Evolutionary conservation across 1,139 yeast genomes (phyloP).

Genomic region (Debaryomycetaceae sp.): DNA sequence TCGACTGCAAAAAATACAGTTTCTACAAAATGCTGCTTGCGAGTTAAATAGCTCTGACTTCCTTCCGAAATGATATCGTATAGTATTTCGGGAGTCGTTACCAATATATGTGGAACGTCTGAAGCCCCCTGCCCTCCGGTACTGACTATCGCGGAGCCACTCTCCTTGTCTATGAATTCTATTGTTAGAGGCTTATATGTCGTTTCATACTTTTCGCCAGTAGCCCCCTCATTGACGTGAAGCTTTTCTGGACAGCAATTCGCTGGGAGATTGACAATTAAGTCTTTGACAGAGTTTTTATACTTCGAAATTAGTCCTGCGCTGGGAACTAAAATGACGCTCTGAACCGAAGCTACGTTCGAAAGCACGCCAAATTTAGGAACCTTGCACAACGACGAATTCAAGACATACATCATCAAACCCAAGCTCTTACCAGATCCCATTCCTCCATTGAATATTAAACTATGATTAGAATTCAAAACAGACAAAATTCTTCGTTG

Average conservation of each 20-base stretch:
- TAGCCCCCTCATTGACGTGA: slow-evolving; percentile 2
- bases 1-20: slow-evolving; percentile 21
- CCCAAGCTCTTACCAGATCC: slow-evolving; percentile 26
- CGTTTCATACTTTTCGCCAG: slow-evolving; percentile 6
- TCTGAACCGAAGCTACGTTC: slow-evolving; percentile 12
- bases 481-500: slow-evolving; percentile 21
- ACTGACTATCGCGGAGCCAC: not conserved
- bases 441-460: slow-evolving; percentile 15
- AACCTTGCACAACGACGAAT: slow-evolving; percentile 16
- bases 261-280: slow-evolving; percentile 17
- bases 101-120: slow-evolving; percentile 20
- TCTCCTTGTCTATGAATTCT: slow-evolving; percentile 10
- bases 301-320: slow-evolving; percentile 20
- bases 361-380: slow-evolving; percentile 16
- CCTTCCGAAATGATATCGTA: slow-evolving; percentile 5
- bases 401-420: slow-evolving; percentile 20
- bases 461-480: slow-evolving; percentile 16
- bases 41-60: not conserved
- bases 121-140: slow-evolving; percentile 3
- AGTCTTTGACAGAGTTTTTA: slow-evolving; percentile 8
- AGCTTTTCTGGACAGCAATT: slow-evolving; percentile 24
- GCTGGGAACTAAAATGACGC: slow-evolving; percentile 28
- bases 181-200: slow-evolving; percentile 21
- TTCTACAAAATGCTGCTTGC: slow-evolving; percentile 8
- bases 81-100: slow-evolving; percentile 17